Base-by-base conservation (phyloP, 176 grass and related monocot species). In the Oryza coarctata region DNA sequence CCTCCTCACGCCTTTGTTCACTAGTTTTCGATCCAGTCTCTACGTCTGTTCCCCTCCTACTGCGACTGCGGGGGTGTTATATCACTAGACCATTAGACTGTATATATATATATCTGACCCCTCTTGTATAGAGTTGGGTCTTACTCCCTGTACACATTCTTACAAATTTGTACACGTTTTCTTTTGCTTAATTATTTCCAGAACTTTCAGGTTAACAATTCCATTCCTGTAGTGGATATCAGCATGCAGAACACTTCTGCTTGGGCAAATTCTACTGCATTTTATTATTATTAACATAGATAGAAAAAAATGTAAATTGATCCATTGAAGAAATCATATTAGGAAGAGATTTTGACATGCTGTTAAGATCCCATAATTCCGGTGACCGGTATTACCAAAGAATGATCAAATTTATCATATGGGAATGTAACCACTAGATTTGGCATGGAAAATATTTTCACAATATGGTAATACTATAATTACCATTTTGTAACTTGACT, bases 181-280 rank as follows among this genome's bases (percentile, higher is more conserved):
- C 88, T 74, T 79, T 76, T 63, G 35, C 30, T 81, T 76, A 63
- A 70, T 76, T 75, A 81, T 76, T 70, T 38, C 12, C 9, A 76
- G 68, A 84, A 84, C 66, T 84, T 74, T 39, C 23, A 70, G 62
- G 74, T 63, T 64, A 64, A 64, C 69, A 83, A 86, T 78, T 79
- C 40, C 38, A 64, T 83, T 67, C 75, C 18, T 68, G 31, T 63
- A 68, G 83, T 83, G 84, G 47, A 86, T 78, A 79, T 67, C 29
- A 40, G 67, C 63, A 28, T 67, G 78, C 62, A 34, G 30, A 31
- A 78, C 32, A 27, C 67, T 90, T 76, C 45, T 91, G 18, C 52
- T 22, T 63, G 27, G 55, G 14, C 57, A 81, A 64, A 89, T 88
- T 84, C 58, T 79, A 40, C 38, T 79, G 29, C 10, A 13, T 7